phyloP scores from a whole-genome alignment of 1,284 basidiomycete genomes.

The Fistulina hepatica region DNA sequence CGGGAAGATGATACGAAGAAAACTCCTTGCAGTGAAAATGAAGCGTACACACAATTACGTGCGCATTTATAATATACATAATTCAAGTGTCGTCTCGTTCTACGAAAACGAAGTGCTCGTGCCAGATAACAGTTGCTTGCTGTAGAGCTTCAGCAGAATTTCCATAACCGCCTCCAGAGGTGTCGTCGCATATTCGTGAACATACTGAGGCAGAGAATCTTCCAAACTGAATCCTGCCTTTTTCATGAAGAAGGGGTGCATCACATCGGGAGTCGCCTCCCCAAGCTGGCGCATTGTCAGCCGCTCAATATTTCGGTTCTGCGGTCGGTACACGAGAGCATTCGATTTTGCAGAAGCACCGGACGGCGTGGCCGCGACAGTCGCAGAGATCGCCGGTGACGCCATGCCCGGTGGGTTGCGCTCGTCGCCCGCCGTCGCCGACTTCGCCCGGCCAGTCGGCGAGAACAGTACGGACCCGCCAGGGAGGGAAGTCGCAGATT shows the following conservation, averaged over 20 bases:
- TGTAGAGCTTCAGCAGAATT: conserved; percentile 68
- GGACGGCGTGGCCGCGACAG: neutral
- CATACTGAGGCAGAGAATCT: conserved; percentile 73
- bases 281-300: conserved; percentile 76
- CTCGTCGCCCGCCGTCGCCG: neutral
- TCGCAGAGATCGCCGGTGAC: no score
- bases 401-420: no score
- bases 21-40: no score
- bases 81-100: conserved; percentile 1
- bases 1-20: no score
- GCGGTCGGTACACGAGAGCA: conserved; percentile 39
- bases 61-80: conserved; percentile 4
- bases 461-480: neutral
- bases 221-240: conserved; percentile 73
- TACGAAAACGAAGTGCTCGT: conserved; percentile 4
- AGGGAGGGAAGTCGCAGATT: neutral
- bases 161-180: conserved; percentile 84
- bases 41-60: no score
- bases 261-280: conserved; percentile 79
- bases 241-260: conserved; percentile 80
- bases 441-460: neutral
- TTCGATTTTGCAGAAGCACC: conserved; percentile 14
- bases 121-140: conserved; percentile 50
- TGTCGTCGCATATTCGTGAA: conserved; percentile 76
- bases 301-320: conserved; percentile 54